phyloP scores from a whole-genome alignment of 495 filamentous ascomycete genomes.

The Glonium stellatum region DNA sequence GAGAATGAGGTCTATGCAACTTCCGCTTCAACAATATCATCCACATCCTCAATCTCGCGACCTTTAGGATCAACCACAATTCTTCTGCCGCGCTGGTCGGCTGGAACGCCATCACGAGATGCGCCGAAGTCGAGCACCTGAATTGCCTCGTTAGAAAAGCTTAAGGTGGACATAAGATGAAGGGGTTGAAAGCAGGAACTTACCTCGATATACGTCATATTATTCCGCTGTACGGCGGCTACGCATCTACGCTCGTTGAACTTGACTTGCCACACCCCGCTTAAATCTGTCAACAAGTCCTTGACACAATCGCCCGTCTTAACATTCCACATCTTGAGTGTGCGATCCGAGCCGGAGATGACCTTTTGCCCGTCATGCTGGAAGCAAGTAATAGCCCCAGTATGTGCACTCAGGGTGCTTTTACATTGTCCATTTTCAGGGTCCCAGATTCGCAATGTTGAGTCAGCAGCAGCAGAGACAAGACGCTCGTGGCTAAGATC shows the following conservation, averaged over 20 bases:
- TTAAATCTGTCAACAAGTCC: slow-evolving; percentile 91
- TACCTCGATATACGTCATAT: slow-evolving; percentile 93
- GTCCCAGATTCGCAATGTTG: slow-evolving; percentile 94
- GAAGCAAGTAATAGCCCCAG: slow-evolving; percentile 97
- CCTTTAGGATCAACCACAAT: slow-evolving; percentile 63
- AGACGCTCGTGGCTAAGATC: slow-evolving; percentile 81
- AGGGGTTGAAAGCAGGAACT: slow-evolving; percentile 27
- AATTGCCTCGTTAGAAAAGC: slow-evolving; percentile 7
- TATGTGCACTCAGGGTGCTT: slow-evolving; percentile 82
- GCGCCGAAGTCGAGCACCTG: slow-evolving; percentile 62
- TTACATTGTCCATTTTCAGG: slow-evolving; percentile 89
- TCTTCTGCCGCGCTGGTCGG: slow-evolving; percentile 65
- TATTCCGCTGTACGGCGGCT: slow-evolving; percentile 88
- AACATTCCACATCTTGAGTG: slow-evolving; percentile 98
- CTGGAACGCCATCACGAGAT: slow-evolving; percentile 48
- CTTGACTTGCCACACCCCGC: slow-evolving; percentile 96
- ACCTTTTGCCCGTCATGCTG: slow-evolving; percentile 97
- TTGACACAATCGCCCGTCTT: slow-evolving; percentile 84
- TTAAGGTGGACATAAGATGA: slow-evolving; percentile 60
- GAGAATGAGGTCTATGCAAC: slow-evolving; percentile 7
- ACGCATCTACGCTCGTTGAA: slow-evolving; percentile 96
- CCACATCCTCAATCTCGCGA: slow-evolving; percentile 33
- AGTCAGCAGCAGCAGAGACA: slow-evolving; percentile 92
- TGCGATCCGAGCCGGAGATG: slow-evolving; percentile 90
- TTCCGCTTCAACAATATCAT: slow-evolving; percentile 25